These are phyloP conservation scores for Podaxis sp. DNA, from an alignment of 768 basidiomycete species.

Conservation along the genomic window DNA sequence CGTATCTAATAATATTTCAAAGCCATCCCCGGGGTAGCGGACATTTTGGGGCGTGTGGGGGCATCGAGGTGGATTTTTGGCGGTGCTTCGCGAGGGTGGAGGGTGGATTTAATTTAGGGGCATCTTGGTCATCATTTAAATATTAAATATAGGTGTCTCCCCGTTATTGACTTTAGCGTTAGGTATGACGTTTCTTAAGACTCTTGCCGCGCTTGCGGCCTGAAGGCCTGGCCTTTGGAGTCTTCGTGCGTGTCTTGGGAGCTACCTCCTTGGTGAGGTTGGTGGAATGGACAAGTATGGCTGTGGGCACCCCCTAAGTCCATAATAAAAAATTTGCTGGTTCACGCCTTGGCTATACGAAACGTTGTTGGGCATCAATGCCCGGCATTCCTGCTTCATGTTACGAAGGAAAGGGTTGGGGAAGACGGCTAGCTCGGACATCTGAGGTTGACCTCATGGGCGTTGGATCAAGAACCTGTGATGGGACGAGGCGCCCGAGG, in stretches of 20 bases:
- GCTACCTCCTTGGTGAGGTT: not conserved
- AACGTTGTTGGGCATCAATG: not conserved
- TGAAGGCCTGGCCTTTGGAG: too few species aligned
- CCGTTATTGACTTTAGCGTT: not conserved
- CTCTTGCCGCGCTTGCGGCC: not conserved
- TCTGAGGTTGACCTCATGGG: not conserved
- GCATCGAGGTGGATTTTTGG: not conserved
- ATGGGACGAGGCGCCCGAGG: conserved; percentile 4
- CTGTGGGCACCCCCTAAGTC: not conserved
- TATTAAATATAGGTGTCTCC: not conserved
- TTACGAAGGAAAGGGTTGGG: not conserved
- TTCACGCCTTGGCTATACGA: not conserved
- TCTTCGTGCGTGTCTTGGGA: not conserved
- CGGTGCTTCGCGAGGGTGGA: not conserved
- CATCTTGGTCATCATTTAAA: not conserved
- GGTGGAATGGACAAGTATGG: not conserved
- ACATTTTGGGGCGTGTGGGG: not conserved
- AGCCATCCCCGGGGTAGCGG: not conserved
- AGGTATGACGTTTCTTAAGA: not conserved
- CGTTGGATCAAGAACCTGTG: not conserved
- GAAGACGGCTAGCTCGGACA: not conserved
- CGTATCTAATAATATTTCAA: not conserved
- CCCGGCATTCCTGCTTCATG: not conserved
- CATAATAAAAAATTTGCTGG: not conserved
- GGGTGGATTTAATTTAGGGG: conserved; percentile 5